Percentiles rank a stretch among this genome's conserved stretches.
Conservation (phyloP, 345 rosid genomes). For the Trapa bicornis region DNA sequence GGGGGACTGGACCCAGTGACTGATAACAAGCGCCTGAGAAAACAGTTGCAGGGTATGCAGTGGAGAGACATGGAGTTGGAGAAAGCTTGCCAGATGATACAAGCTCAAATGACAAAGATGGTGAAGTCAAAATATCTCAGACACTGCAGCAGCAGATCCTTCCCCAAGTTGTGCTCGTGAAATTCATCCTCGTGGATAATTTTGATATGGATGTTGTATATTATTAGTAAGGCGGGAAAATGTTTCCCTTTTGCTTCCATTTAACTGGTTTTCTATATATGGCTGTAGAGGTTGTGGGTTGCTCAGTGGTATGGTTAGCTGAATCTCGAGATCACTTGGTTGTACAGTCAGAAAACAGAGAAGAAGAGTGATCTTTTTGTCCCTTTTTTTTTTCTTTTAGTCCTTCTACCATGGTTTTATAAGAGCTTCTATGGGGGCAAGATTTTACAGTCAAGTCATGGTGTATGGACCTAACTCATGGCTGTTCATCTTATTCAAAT, state of each 20-base stretch:
- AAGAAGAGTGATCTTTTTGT: conserved; percentile 8
- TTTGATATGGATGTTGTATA: neutral
- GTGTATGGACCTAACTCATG: too few relatives aligned
- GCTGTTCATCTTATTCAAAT: too few relatives aligned
- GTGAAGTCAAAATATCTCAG: conserved; percentile 43
- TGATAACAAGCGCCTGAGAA: conserved; percentile 40
- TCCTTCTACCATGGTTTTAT: too few relatives aligned
- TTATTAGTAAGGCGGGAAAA: neutral
- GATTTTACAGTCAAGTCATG: too few relatives aligned
- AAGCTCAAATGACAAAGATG: conserved; percentile 61
- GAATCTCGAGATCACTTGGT: conserved; percentile 10
- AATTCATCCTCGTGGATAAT: too few relatives aligned
- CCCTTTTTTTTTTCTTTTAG: neutral
- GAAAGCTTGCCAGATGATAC: conserved; percentile 73
- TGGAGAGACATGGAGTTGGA: conserved; percentile 77
- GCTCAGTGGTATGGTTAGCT: conserved; percentile 3
- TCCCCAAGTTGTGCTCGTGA: conserved; percentile 84
- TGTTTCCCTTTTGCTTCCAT: neutral
- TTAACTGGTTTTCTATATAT: conserved; percentile 9
- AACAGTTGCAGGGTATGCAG: conserved; percentile 72
- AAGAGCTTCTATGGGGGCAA: too few relatives aligned
- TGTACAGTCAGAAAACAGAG: conserved; percentile 26
- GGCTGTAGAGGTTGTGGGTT: conserved; percentile 6
- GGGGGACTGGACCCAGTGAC: conserved; percentile 33
- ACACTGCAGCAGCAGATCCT: conserved; percentile 38